phyloP scores from a whole-genome alignment of 2,329 filamentous ascomycete species.

The Pseudopyrenochaeta lycopersici region DNA sequence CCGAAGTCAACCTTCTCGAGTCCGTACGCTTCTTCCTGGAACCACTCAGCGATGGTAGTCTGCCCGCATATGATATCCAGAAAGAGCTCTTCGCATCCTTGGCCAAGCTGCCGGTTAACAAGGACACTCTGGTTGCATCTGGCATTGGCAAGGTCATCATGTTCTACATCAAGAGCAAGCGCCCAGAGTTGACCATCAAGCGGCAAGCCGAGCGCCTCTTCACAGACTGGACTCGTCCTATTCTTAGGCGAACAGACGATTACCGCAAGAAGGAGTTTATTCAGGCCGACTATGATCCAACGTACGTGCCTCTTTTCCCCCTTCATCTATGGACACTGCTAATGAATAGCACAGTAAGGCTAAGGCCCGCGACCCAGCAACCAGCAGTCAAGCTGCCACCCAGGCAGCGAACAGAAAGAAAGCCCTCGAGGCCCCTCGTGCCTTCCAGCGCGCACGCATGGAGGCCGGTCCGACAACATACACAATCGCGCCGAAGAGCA shows the following conservation, averaged over 20 bases:
- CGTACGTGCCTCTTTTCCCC: constrained; percentile 43
- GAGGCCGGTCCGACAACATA: constrained; percentile 69
- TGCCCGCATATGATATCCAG: constrained; percentile 97
- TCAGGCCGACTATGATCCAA: constrained; percentile 68
- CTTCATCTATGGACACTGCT: constrained; percentile 15
- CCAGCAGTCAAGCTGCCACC: constrained; percentile 45
- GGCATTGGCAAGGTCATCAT: constrained; percentile 96
- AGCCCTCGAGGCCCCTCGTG: constrained; percentile 61
- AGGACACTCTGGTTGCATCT: constrained; percentile 87
- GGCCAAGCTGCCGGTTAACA: constrained; percentile 83
- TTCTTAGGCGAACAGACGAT: constrained; percentile 91
- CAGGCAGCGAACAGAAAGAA: constrained; percentile 53
- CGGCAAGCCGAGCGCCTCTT: constrained; percentile 91
- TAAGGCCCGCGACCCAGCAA: constrained; percentile 18
- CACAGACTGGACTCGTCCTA: constrained; percentile 94
- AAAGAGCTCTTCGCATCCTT: constrained; percentile 89
- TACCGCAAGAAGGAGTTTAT: constrained; percentile 85
- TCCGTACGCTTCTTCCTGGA: constrained; percentile 98
- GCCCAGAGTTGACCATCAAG: constrained; percentile 88
- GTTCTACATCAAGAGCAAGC: constrained; percentile 96
- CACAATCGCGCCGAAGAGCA: constrained; percentile 69
- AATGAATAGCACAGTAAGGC: constrained; percentile 26
- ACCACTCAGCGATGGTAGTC: constrained; percentile 89
- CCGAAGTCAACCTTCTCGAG: constrained; percentile 93
- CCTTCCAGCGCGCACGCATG: constrained; percentile 67